Evolutionary conservation across 2,329 filamentous ascomycete species (phyloP), one percentile per base, ranked within the genome.

Genomic region (Penicillium glabrum): DNA sequence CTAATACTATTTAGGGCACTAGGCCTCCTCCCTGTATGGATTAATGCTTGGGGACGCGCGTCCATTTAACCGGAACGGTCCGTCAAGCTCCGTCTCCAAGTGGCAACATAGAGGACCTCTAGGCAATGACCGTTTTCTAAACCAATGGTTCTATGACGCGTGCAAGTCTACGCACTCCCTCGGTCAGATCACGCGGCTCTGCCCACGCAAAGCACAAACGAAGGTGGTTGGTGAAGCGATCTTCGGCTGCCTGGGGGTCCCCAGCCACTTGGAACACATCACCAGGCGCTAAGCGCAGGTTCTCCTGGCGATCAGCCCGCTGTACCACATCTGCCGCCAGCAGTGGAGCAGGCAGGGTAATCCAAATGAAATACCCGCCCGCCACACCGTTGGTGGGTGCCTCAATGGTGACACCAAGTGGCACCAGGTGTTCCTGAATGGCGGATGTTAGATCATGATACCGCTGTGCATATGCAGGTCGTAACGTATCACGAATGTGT

Each of bases 281-380:
- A 3, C 91, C 91, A 23, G 83, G 79, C 24, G 87, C 89, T 23
- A 95, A 79, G 26, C 86, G 80, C 54, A 96, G 72, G 46, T 86
- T 85, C 71, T 89, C 87, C 53, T 88, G 83, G 23, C 79, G 74
- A 67, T 82, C 76, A 16, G 87, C 87, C 39, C 79, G 77, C 63
- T 80, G 75, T 7, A 84, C 83, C 31, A 91, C 77, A 8, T 81
- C 79, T 31, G 75, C 75, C 35, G 82, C 85, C 9, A 80, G 78
- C 53, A 88, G 75, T 45, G 69, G 54, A 60, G 71, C 60, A 0
- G 87, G 86, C 5, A 96, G 72, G 1, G 79, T 81, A 26, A 96
- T 73, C 91, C 91, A 96, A 47, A 96, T 78, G 71, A 96, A 96
- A 71, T 93, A 96, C 0, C 92, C 92, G 0, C 92, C 92, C 29